Percentiles rank a stretch among this genome's conserved stretches.
These are phyloP conservation scores for Leucocoprinus leucothites DNA, from an alignment of 768 basidiomycete genomes.

Conservation along the genomic window DNA sequence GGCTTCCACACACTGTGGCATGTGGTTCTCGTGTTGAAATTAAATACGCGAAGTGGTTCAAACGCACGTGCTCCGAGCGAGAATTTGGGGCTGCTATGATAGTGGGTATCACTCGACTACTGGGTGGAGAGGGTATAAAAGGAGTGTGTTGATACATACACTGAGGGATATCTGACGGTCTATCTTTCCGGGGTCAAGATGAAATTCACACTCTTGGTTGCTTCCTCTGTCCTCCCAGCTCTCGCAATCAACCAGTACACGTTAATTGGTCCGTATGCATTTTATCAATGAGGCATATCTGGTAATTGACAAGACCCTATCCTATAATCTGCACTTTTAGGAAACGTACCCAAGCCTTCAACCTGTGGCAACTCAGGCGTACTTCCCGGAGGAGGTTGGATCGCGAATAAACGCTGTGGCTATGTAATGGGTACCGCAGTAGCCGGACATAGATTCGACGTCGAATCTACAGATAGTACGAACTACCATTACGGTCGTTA, in stretches of 20 bases:
- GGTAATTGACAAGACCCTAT: too few species aligned
- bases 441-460: constrained; percentile 22
- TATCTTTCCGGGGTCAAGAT: not conserved
- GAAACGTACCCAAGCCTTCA: constrained; percentile 21
- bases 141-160: too few species aligned
- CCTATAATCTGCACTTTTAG: constrained; percentile 2
- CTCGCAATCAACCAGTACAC: constrained; percentile 4
- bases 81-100: too few species aligned
- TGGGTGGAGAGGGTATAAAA: too few species aligned
- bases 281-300: too few species aligned
- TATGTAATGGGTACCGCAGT: constrained; percentile 25
- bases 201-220: not conserved
- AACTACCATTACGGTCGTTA: constrained; percentile 25
- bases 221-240: not conserved
- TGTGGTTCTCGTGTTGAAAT: too few species aligned
- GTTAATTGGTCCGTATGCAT: not conserved
- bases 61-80: too few species aligned
- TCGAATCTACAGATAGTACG: constrained; percentile 18
- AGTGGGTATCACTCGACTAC: too few species aligned
- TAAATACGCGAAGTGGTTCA: too few species aligned
- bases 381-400: constrained; percentile 23
- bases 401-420: constrained; percentile 24
- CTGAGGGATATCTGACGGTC: too few species aligned
- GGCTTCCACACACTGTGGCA: too few species aligned
- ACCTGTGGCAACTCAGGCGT: constrained; percentile 22